phyloP scores from a whole-genome alignment of 2,329 filamentous ascomycete genomes.

The Cyanodermella asteris region DNA sequence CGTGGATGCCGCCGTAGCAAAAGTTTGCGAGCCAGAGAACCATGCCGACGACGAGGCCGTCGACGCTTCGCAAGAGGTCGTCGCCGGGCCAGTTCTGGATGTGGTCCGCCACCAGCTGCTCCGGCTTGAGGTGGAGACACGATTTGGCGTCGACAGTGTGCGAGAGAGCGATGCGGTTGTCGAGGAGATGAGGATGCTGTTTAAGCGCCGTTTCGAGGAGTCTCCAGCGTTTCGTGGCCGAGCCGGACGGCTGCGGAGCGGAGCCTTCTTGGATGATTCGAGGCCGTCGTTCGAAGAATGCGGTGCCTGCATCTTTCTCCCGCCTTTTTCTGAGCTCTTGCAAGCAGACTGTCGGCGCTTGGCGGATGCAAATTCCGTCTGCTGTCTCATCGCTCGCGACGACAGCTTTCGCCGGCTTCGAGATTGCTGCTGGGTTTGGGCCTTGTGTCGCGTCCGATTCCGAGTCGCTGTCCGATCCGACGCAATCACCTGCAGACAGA shows the following conservation, averaged over 20 bases:
- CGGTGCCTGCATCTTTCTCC: conserved; percentile 1
- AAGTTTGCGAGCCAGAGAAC: conserved; percentile 4
- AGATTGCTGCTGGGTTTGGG: no score
- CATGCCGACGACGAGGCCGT: conserved; percentile 1
- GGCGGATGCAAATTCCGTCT: background rate
- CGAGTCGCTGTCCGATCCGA: no score
- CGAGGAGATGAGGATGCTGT: background rate
- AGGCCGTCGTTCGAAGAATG: conserved; percentile 4
- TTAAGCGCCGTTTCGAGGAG: conserved; percentile 1
- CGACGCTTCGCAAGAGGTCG: conserved; percentile 3
- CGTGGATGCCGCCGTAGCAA: conserved; percentile 8
- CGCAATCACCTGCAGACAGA: no score
- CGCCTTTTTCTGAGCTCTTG: conserved; percentile 1
- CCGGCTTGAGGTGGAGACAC: conserved; percentile 4
- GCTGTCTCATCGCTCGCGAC: background rate
- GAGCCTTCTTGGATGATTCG: background rate
- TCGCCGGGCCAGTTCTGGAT: conserved; percentile 3
- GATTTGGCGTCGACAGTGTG: background rate
- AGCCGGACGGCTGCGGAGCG: background rate
- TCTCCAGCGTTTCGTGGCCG: conserved; percentile 1
- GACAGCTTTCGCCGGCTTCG: no score
- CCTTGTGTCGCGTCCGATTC: no score
- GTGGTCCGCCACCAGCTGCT: conserved; percentile 2
- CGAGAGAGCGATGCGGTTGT: conserved; percentile 1
- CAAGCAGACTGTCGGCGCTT: conserved; percentile 1